Base-by-base conservation (phyloP, 306 rosid species). In the Lotus japonicus region DNA sequence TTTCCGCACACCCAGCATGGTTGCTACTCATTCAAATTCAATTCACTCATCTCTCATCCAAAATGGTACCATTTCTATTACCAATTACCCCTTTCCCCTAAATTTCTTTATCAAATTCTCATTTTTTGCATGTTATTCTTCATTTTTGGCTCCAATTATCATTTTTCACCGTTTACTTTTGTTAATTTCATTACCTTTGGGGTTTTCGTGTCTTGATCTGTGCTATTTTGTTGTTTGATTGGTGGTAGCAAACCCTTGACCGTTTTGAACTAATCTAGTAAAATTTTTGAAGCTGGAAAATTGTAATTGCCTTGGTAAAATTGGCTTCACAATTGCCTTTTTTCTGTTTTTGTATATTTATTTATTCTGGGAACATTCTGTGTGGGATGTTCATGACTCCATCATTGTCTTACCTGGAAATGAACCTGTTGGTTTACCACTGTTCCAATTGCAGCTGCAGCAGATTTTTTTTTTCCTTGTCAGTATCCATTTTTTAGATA, bases 41-140 rank as follows among this genome's bases (percentile, higher is more conserved):
- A 64, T 68, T 44, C 80, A 86, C 46, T 71, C 86, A 7, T 72
- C 67, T 66, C 55, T 68, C 5, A 18, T 73, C 18, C 76, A 74
- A 50, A 81, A 77, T 69, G 88, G 99, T 88, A 31, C 36, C 36
- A 21, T 31, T 5, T 4, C 7, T 5, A 5, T 26, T 26, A 21
- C 23, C 2, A 2, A 26, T 26, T 26, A 2, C 5, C 36, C 36
- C 7, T 70, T 48, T 1, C 2, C 7, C 3, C 16, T 23, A 7
- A 9, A 14, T 38, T 59, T 1, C 19, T 5, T 7, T 1, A 2
- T 44, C 43, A 1, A 2, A 6, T 31, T 31, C 28, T 13, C 11
- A 2, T n/a, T 36, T 19, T 49, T 38, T 45, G 23, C 5, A 9
- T 43, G 36, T 11, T 76, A 2, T 51, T 64, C 28, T 5, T 7